Evolutionary conservation across 768 basidiomycete species (phyloP), one percentile per base, ranked within the genome.

Genomic region (Dioszegia crocea): DNA sequence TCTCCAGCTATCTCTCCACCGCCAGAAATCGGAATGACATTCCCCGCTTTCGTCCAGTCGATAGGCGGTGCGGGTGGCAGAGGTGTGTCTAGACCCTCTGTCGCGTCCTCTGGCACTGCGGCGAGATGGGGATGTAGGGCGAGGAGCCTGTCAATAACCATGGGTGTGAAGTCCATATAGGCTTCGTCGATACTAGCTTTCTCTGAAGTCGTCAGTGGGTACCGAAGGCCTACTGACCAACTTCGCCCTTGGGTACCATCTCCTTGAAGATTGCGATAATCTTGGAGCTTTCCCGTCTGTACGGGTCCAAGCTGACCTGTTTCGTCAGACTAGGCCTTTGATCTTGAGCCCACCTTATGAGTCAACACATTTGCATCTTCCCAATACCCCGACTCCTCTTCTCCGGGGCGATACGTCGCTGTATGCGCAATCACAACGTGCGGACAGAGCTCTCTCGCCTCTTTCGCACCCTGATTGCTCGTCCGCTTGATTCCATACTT

Each of bases 131-230:
- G 88, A 68, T 87, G 90, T 44, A 85, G 80, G 46, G 84, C 81
- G 2, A 98, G 78, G 1, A 99, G 77, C 44, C 83, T 79, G 57
- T 86, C 83, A 31, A 89, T 85, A 14, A 91, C 85, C 27, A 87
- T 86, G 10, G 81, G 81, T 3, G 91, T 89, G 57, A 96, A 83
- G 76, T 97, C 94, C 58, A 98, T 84, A 76, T 92, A 99, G 0
- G 89, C 91, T 67, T 99, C 94, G 69, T 98, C 94, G 38, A 98
- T 94, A 0, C 90, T 93, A 30, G 94, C 94, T 75, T 93, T 96
- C 78, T 99, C 94, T 92, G 33, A n/a, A n/a, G n/a, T n/a, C n/a
- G n/a, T n/a, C n/a, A n/a, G n/a, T n/a, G n/a, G n/a, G n/a, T n/a
- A n/a, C n/a, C n/a, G n/a, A n/a, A n/a, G 24, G 30, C 23, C 23